Evolutionary conservation across 108 stramenopile species (phyloP), one percentile per base, ranked within the genome.

Genomic region (Thalassiosira profunda): DNA sequence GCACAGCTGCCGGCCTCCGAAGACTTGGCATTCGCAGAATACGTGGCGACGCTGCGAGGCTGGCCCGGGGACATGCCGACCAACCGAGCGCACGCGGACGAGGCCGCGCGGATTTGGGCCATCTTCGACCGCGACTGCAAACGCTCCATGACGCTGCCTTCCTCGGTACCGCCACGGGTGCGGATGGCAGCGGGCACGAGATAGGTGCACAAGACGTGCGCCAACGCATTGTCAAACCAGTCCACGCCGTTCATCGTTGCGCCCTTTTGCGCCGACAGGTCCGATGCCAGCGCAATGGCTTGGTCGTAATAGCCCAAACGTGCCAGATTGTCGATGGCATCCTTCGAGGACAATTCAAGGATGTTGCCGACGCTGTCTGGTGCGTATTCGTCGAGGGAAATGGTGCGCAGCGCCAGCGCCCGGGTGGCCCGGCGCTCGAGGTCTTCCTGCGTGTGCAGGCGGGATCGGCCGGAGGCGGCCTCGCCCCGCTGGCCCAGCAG

Each of bases 241-340:
- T 88, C 84, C 2, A 73, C 38, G 23, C 92, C 92, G 4, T 61
- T 58, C 11, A 83, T 83, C n/a, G 56, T 66, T 33, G 65, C 57
- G 23, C 60, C 74, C 8, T 63, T 73, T 55, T 71, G 63, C 0
- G 64, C 49, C 10, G 85, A 74, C 17, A 72, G 30, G 10, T 64
- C 65, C 26, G 55, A 40, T 0, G 91, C 72, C n/a, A 93, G 52
- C 7, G 77, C 54, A 35, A 90, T 70, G 11, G 87, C 92, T 14
- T 84, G 52, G 49, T 80, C 83, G 51, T 81, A 84, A 59, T 93
- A 89, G 28, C 91, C 91, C 44, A 70, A 55, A 33, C 75, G 41
- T 35, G 85, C 86, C n/a, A 92, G 46, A 8, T 53, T 56, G 35
- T 88, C 85, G 66, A 92, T 79, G 8, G 72, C 70, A 18, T 66